phyloP scores from a whole-genome alignment of 2,329 filamentous ascomycete species.

The Scedosporium boydii region DNA sequence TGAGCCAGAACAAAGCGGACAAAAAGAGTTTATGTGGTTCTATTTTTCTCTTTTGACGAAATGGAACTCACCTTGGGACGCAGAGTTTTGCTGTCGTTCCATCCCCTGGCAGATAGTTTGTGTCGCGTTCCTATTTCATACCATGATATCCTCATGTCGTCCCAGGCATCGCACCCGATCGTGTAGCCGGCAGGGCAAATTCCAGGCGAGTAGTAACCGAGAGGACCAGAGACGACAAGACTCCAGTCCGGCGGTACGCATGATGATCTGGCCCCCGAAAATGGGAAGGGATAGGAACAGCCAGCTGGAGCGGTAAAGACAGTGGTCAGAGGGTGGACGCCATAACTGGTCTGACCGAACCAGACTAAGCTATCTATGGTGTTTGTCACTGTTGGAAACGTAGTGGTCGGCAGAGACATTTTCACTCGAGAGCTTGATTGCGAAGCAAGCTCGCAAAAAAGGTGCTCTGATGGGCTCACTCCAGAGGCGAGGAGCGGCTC shows the following conservation, averaged over 20 bases:
- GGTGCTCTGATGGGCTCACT: no score
- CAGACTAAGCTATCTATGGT: no score
- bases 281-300: neutral
- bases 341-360: neutral
- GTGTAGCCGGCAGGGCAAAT: neutral
- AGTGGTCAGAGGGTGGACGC: neutral
- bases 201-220: conserved; percentile 1
- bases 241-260: neutral
- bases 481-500: no score
- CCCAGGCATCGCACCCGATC: neutral
- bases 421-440: no score
- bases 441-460: no score
- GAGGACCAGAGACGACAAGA: neutral
- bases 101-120: neutral
- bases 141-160: neutral
- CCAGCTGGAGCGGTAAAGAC: neutral
- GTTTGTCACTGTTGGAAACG: no score
- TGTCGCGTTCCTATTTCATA: neutral
- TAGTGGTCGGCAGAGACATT: no score
- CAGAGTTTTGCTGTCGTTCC: neutral
- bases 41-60: neutral
- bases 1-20: no score
- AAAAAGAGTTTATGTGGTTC: no score
- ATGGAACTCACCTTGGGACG: neutral
- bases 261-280: neutral